These are phyloP conservation scores for Furcasterigmium sp. DNA, from an alignment of 2,329 filamentous ascomycete species.

Conservation along the genomic window DNA sequence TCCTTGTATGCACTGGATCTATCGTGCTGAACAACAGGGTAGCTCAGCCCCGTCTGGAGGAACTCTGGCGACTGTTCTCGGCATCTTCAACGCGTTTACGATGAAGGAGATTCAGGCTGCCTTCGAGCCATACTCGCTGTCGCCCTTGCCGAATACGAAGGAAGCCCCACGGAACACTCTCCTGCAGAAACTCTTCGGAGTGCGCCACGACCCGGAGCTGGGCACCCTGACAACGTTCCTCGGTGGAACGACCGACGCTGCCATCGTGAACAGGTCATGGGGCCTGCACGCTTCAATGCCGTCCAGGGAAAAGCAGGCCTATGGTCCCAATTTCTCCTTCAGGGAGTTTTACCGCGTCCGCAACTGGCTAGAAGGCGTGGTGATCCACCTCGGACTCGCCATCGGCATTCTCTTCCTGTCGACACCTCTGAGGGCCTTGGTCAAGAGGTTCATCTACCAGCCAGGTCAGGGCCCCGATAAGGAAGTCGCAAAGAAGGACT, in stretches of 20 bases:
- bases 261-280: constrained; percentile 58
- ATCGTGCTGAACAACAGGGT: too few species aligned
- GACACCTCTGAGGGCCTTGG: constrained; percentile 38
- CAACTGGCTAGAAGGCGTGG: constrained; percentile 44
- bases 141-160: constrained; percentile 44
- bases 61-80: constrained; percentile 63
- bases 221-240: constrained; percentile 52
- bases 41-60: constrained; percentile 56
- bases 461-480: constrained; percentile 50
- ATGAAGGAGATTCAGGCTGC: constrained; percentile 40
- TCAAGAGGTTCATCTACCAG: constrained; percentile 38
- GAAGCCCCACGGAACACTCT: constrained; percentile 25
- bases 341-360: constrained; percentile 46
- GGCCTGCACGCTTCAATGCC: constrained; percentile 47
- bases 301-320: constrained; percentile 38
- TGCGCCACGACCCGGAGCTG: constrained; percentile 42
- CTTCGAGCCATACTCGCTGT: constrained; percentile 48
- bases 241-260: constrained; percentile 41
- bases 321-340: constrained; percentile 59
- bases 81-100: constrained; percentile 47
- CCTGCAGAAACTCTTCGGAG: constrained; percentile 42
- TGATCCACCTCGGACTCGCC: constrained; percentile 42
- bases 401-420: constrained; percentile 38
- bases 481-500: constrained; percentile 52
- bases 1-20: too few species aligned